phyloP scores from a whole-genome alignment of 495 filamentous ascomycete genomes.

The Chaetomidium leptoderma region DNA sequence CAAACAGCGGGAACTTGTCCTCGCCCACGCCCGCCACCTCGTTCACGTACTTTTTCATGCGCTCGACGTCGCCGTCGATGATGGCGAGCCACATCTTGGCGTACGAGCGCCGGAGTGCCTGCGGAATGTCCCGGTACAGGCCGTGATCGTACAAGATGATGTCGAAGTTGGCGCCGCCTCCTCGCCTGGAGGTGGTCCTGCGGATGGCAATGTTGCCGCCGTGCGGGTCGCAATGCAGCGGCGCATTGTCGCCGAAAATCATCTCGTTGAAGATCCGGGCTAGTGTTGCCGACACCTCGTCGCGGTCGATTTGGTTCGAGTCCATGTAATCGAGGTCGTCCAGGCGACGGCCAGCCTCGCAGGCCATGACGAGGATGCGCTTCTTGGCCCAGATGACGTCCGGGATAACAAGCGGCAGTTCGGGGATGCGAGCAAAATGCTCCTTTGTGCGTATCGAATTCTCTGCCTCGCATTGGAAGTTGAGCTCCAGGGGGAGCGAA shows the following conservation, averaged over 20 bases:
- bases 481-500: conserved; percentile 84
- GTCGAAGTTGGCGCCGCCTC: conserved; percentile 74
- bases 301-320: conserved; percentile 78
- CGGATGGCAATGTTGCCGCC: conserved; percentile 96
- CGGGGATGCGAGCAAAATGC: conserved; percentile 66
- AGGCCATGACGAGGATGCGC: conserved; percentile 94
- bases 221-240: conserved; percentile 95
- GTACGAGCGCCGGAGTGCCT: conserved; percentile 73
- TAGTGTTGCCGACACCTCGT: conserved; percentile 91
- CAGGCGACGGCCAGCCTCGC: conserved; percentile 76
- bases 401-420: conserved; percentile 79
- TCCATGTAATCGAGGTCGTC: conserved; percentile 89
- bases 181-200: conserved; percentile 49
- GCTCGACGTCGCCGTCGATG: conserved; percentile 74
- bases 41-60: conserved; percentile 82
- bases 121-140: conserved; percentile 88
- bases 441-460: conserved; percentile 76
- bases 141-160: conserved; percentile 98
- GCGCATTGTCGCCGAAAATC: conserved; percentile 90
- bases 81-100: conserved; percentile 98
- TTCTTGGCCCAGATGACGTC: conserved; percentile 85
- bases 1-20: conserved; percentile 92
- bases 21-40: conserved; percentile 87
- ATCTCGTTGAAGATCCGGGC: conserved; percentile 98
- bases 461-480: conserved; percentile 80